phyloP scores from a whole-genome alignment of 768 basidiomycete genomes.

The Lanmaoa rubissima region DNA sequence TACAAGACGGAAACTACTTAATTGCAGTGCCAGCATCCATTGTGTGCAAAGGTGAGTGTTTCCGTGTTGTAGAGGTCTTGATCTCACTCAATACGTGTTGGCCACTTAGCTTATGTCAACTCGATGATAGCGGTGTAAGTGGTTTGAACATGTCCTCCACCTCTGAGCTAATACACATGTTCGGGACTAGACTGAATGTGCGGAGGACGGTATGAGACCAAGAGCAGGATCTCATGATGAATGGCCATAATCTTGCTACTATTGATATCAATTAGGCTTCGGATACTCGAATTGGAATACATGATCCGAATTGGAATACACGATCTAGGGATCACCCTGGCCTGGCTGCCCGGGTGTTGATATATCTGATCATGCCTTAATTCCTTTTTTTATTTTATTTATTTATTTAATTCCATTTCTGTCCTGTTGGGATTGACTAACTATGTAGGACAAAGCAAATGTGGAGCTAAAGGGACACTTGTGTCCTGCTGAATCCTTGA shows the following conservation, averaged over 20 bases:
- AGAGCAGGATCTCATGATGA: neutral
- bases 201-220: constrained; percentile 1
- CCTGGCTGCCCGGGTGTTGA: no score
- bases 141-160: neutral
- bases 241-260: neutral
- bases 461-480: no score
- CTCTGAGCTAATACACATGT: neutral
- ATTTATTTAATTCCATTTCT: no score
- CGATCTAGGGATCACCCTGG: no score
- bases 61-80: neutral
- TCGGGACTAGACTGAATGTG: constrained; percentile 7
- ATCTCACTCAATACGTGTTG: neutral
- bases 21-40: neutral
- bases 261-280: constrained; percentile 35
- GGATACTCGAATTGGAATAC: neutral
- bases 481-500: no score
- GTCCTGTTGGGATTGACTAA: no score
- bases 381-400: no score
- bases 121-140: constrained; percentile 19
- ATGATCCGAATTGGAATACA: no score
- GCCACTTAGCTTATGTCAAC: constrained; percentile 4
- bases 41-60: constrained; percentile 3
- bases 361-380: no score
- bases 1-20: neutral
- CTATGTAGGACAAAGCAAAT: no score